These are phyloP conservation scores for Apophysomyces ossiformis DNA, from an alignment of 371 early-diverging fungal species.

Conservation along the genomic window DNA sequence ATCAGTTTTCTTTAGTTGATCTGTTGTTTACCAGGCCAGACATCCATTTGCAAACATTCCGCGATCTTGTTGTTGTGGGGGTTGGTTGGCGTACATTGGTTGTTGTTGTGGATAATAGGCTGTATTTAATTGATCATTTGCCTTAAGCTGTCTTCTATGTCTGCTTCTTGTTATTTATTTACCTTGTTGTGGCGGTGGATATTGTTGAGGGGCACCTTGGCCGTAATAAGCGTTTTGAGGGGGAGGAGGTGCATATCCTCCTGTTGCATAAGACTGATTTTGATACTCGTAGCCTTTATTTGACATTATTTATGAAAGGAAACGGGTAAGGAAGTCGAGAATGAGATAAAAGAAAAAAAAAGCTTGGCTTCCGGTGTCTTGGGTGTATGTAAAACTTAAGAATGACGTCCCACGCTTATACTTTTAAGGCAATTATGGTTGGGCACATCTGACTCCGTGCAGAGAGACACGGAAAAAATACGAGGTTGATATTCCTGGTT, in stretches of 20 bases:
- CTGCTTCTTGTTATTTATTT: not conserved
- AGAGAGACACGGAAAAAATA: too few relatives aligned
- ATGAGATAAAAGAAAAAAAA: slow-evolving; percentile 59
- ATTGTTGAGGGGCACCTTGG: slow-evolving; percentile 7
- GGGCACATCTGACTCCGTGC: too few relatives aligned
- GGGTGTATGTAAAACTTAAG: too few relatives aligned
- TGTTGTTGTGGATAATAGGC: not conserved
- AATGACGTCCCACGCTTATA: too few relatives aligned
- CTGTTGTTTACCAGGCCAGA: not conserved
- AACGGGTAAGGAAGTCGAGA: slow-evolving; percentile 39
- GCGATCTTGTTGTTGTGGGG: not conserved
- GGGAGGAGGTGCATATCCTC: slow-evolving; percentile 8
- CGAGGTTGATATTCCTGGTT: too few relatives aligned
- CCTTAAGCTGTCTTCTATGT: not conserved
- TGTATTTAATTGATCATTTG: not conserved
- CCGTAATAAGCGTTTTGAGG: slow-evolving; percentile 13
- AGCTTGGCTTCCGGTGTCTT: slow-evolving; percentile 39
- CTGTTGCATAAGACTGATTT: slow-evolving; percentile 31
- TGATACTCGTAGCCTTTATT: slow-evolving; percentile 37
- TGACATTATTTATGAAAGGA: slow-evolving; percentile 11
- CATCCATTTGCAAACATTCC: not conserved
- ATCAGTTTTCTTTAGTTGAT: not conserved
- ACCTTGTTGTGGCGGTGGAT: slow-evolving; percentile 10
- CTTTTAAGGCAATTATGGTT: too few relatives aligned
- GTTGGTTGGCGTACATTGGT: not conserved